phyloP scores from a whole-genome alignment of 176 grass and related monocot species.

The Olyra latifolia region DNA sequence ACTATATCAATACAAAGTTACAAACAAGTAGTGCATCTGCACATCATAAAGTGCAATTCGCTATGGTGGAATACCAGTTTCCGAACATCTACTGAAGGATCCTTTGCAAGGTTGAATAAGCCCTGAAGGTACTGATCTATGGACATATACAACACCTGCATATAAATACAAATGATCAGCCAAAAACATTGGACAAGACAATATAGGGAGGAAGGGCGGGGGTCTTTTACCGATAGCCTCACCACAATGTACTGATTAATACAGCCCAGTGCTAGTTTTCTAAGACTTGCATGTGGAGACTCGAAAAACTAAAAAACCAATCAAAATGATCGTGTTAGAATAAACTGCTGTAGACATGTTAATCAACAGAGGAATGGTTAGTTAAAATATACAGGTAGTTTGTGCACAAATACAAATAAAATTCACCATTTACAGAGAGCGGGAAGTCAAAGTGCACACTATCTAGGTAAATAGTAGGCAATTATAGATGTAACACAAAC shows the following conservation, averaged over 20 bases:
- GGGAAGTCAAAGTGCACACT: conserved; percentile 3
- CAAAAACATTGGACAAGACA: background rate
- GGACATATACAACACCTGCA: conserved; percentile 83
- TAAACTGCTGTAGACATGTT: background rate
- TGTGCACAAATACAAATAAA: background rate
- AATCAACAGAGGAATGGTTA: background rate
- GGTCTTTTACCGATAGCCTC: conserved; percentile 69
- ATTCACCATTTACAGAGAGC: background rate
- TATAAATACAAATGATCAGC: conserved; percentile 26
- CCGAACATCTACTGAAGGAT: conserved; percentile 81
- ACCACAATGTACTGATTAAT: conserved; percentile 92
- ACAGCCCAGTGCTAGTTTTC: conserved; percentile 89
- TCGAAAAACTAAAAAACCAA: conserved; percentile 71
- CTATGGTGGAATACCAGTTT: conserved; percentile 62
- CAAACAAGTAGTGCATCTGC: conserved; percentile 10
- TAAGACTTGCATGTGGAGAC: conserved; percentile 76
- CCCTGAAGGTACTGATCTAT: conserved; percentile 98
- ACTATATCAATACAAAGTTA: background rate
- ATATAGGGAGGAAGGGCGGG: conserved; percentile 5
- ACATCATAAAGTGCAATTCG: background rate
- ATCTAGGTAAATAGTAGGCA: background rate
- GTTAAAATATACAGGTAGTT: conserved; percentile 13
- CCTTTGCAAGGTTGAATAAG: conserved; percentile 86
- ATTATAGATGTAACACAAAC: conserved; percentile 35
- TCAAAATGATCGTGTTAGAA: background rate